These are phyloP conservation scores for Penicillium corylophilum DNA, from an alignment of 2,329 filamentous ascomycete species.

Conservation along the genomic window DNA sequence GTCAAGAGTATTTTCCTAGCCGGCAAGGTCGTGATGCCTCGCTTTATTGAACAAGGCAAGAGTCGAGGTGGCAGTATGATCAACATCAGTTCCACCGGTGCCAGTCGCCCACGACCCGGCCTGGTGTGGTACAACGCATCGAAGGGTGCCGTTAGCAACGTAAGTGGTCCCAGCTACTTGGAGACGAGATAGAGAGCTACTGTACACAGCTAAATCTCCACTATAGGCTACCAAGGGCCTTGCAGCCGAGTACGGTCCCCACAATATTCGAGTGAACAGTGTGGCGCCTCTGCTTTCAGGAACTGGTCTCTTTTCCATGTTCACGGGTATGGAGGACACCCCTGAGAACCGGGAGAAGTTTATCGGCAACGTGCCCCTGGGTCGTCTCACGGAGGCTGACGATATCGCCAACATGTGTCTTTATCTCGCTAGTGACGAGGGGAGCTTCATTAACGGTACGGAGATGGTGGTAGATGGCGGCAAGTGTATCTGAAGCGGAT, in stretches of 20 bases:
- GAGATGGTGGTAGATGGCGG: constrained; percentile 66
- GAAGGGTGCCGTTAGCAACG: constrained; percentile 47
- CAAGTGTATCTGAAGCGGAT: constrained; percentile 36
- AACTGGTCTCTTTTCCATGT: constrained; percentile 60
- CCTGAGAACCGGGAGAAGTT: constrained; percentile 47
- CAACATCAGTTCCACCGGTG: constrained; percentile 47
- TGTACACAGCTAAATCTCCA: background rate
- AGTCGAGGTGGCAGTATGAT: constrained; percentile 41
- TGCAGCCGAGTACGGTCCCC: constrained; percentile 70
- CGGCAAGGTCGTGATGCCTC: constrained; percentile 34
- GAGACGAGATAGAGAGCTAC: background rate
- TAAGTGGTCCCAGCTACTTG: constrained; percentile 15
- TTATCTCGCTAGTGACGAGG: constrained; percentile 70
- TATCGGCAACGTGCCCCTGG: constrained; percentile 45
- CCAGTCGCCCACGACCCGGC: constrained; percentile 42
- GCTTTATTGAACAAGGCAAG: constrained; percentile 39
- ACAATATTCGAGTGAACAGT: constrained; percentile 71
- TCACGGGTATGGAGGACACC: constrained; percentile 44
- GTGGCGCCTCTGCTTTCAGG: constrained; percentile 68
- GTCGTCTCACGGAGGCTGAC: constrained; percentile 44
- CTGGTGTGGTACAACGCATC: constrained; percentile 49
- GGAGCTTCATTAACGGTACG: constrained; percentile 69
- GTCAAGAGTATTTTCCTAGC: constrained; percentile 44
- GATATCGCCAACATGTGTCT: constrained; percentile 71
- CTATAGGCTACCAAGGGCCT: constrained; percentile 62